A percentile compares a stretch with the other conserved stretches of the same genome.
Evolutionary conservation across 768 basidiomycete genomes (phyloP).

Genomic region (Boletus patriciae): DNA sequence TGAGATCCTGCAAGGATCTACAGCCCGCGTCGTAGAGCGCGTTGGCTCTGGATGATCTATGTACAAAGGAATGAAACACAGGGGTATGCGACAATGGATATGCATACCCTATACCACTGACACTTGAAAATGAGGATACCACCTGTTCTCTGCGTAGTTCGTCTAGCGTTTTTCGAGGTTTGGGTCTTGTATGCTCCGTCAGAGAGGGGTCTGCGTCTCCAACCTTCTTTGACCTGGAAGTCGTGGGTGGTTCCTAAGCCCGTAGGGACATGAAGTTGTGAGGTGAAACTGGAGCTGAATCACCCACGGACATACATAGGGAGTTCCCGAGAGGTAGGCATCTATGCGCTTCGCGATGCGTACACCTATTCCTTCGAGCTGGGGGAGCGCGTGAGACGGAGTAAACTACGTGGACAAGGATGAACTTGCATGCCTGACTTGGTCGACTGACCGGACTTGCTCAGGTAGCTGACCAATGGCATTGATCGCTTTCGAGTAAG

Average conservation of each 20-base stretch:
- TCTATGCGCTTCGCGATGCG: constrained; percentile 50
- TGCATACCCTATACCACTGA: constrained; percentile 52
- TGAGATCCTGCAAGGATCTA: constrained; percentile 42
- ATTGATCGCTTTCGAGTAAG: constrained; percentile 50
- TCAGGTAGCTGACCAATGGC: constrained; percentile 40
- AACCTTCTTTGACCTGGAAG: constrained; percentile 3
- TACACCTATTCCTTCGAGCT: constrained; percentile 37
- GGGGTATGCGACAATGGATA: background rate
- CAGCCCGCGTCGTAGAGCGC: constrained; percentile 55
- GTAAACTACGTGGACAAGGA: background rate
- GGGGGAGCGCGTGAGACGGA: constrained; percentile 7
- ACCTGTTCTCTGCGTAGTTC: constrained; percentile 31
- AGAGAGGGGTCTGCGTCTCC: constrained; percentile 3
- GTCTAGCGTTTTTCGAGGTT: constrained; percentile 21
- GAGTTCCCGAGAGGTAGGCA: constrained; percentile 35
- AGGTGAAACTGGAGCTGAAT: background rate
- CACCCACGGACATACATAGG: constrained; percentile 41
- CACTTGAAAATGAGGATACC: constrained; percentile 33
- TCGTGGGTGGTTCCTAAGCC: constrained; percentile 18
- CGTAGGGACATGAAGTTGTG: constrained; percentile 2
- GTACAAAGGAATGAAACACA: background rate
- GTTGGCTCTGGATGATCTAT: constrained; percentile 34
- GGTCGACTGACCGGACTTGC: constrained; percentile 45
- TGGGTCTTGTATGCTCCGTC: background rate
- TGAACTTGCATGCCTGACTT: constrained; percentile 34